Evolutionary conservation across 352 stramenopile genomes (phyloP).

Genomic region (Phytophthora rubi): DNA sequence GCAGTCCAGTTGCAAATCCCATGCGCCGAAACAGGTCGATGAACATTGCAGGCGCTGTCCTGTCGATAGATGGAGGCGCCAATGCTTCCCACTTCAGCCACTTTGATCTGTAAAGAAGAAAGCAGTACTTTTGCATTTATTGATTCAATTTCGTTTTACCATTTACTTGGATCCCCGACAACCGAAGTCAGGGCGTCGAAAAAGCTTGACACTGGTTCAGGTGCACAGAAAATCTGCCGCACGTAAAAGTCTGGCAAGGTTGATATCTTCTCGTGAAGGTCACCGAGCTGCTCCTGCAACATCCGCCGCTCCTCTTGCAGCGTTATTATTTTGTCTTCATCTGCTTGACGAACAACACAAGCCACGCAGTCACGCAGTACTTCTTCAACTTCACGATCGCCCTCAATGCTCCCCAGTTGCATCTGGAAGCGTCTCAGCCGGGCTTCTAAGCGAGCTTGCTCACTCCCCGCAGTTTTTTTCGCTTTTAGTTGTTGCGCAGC

Average conservation of each 20-base stretch:
- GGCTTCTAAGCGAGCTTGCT: slow-evolving; percentile 41
- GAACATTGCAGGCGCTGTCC: slow-evolving; percentile 83
- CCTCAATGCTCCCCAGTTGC: slow-evolving; percentile 59
- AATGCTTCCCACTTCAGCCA: slow-evolving; percentile 46
- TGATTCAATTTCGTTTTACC: slow-evolving; percentile 28
- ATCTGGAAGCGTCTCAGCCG: slow-evolving; percentile 63
- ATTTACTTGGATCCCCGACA: slow-evolving; percentile 39
- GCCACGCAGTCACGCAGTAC: slow-evolving; percentile 62
- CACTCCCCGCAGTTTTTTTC: slow-evolving; percentile 40
- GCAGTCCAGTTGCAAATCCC: slow-evolving; percentile 23
- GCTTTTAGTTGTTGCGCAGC: slow-evolving; percentile 14
- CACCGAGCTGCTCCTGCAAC: slow-evolving; percentile 69
- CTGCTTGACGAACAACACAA: slow-evolving; percentile 56
- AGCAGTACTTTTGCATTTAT: slow-evolving; percentile 23
- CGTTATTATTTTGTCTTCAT: slow-evolving; percentile 64
- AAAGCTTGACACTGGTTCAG: slow-evolving; percentile 75
- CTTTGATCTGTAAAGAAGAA: slow-evolving; percentile 47
- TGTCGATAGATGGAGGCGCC: slow-evolving; percentile 73
- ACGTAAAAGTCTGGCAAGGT: slow-evolving; percentile 87
- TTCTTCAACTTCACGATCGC: slow-evolving; percentile 58
- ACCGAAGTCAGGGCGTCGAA: slow-evolving; percentile 79
- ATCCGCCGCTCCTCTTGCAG: slow-evolving; percentile 76
- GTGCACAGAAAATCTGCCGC: slow-evolving; percentile 84
- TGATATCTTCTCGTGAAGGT: slow-evolving; percentile 85
- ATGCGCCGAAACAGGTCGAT: slow-evolving; percentile 80